Conservation (phyloP, 169 alveolate species). For the Cystoisospora suis region DNA sequence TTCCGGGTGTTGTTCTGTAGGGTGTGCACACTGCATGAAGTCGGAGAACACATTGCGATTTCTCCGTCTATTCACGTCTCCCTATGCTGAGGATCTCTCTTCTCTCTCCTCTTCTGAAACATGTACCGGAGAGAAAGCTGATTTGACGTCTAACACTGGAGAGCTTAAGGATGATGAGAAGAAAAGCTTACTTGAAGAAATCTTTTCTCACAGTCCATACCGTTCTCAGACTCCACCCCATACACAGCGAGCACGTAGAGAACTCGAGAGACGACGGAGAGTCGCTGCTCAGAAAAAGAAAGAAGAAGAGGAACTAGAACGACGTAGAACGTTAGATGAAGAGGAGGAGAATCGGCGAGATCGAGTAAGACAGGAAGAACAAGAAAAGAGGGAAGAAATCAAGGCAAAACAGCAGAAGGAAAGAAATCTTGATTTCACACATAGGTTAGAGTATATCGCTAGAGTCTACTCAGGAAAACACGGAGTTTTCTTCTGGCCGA, state of each 20-base stretch:
- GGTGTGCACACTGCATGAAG: constrained; percentile 4
- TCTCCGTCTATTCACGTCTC: not conserved
- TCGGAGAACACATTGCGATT: not conserved
- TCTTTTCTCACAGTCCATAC: no score
- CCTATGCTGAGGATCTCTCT: not conserved
- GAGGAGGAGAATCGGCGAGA: not conserved
- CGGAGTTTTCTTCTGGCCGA: no score
- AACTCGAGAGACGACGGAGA: constrained; percentile 2
- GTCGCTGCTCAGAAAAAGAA: not conserved
- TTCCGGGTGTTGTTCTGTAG: no score
- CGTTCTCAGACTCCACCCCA: not conserved
- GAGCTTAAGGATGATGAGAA: no score
- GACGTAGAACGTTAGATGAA: not conserved
- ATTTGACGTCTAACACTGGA: no score
- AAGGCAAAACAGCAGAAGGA: no score
- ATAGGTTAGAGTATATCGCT: no score
- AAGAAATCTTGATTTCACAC: no score
- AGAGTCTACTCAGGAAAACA: no score
- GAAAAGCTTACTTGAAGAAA: no score
- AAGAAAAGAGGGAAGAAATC: not conserved
- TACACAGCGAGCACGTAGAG: not conserved
- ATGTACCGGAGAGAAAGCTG: no score
- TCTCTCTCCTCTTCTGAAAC: no score
- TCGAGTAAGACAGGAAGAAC: not conserved
- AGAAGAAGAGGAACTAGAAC: not conserved